Percentiles rank a stretch among this genome's conserved stretches.
Evolutionary conservation across 192 early-diverging fungal genomes (phyloP).

Genomic region (Coemansia interrupta): DNA sequence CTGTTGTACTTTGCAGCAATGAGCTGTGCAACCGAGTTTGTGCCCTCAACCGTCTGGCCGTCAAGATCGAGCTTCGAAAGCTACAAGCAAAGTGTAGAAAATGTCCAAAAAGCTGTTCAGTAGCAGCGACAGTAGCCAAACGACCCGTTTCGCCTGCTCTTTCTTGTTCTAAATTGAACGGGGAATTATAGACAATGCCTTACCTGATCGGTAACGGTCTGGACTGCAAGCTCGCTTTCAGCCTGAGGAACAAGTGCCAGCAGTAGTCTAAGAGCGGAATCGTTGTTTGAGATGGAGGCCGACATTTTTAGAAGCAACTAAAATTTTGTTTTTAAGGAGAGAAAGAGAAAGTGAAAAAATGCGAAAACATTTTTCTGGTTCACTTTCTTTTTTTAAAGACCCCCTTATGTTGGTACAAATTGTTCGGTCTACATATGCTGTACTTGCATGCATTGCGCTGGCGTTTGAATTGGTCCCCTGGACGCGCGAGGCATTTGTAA

Average conservation of each 20-base stretch:
- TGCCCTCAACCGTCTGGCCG: conserved; percentile 39
- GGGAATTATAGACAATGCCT: background rate
- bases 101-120: background rate
- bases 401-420: conserved; percentile 1
- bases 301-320: conserved; percentile 25
- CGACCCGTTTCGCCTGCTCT: no score
- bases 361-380: background rate
- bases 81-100: background rate
- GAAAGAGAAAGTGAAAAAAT: background rate
- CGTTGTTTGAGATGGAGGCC: conserved; percentile 31
- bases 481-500: conserved; percentile 46
- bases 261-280: conserved; percentile 44
- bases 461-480: conserved; percentile 35
- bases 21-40: conserved; percentile 42
- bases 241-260: conserved; percentile 37
- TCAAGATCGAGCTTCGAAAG: conserved; percentile 39
- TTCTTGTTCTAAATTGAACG: background rate
- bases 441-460: conserved; percentile 21
- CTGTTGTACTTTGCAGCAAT: conserved; percentile 43
- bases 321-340: background rate
- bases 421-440: conserved; percentile 15
- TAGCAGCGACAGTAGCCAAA: background rate
- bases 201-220: conserved; percentile 40
- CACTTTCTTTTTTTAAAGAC: no score
- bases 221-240: conserved; percentile 23